These are phyloP conservation scores for Spinellus fusiger DNA, from an alignment of 192 early-diverging fungal species.

Conservation along the genomic window DNA sequence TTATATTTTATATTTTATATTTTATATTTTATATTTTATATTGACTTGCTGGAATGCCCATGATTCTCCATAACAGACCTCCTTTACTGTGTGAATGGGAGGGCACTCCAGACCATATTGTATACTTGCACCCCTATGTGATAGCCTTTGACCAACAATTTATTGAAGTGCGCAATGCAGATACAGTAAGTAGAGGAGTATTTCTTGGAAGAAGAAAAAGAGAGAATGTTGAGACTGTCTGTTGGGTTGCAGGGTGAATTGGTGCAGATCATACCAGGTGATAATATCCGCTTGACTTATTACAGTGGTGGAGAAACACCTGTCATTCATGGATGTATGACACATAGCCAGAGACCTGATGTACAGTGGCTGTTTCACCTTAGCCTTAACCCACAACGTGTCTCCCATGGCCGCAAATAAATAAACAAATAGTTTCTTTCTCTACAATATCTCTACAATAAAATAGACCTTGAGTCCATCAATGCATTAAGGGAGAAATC, in stretches of 20 bases:
- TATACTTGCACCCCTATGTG: conserved; percentile 75
- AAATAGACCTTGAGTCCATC: too few species aligned
- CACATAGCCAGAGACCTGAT: conserved; percentile 19
- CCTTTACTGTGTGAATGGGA: conserved; percentile 34
- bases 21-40: too few species aligned
- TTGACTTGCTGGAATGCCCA: too few species aligned
- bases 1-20: not conserved
- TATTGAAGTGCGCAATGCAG: conserved; percentile 83
- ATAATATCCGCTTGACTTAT: conserved; percentile 47
- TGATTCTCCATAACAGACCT: too few species aligned
- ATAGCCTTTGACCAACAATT: conserved; percentile 86
- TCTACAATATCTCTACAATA: too few species aligned
- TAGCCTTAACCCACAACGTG: not conserved
- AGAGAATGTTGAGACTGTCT: not conserved
- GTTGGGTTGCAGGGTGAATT: conserved; percentile 40
- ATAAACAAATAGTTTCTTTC: not conserved
- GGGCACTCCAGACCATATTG: conserved; percentile 30
- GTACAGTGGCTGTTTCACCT: conserved; percentile 17
- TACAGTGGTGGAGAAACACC: conserved; percentile 16
- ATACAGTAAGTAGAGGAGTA: conserved; percentile 58
- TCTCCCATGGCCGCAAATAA: not conserved
- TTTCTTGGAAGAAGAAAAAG: not conserved
- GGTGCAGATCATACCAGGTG: conserved; percentile 51
- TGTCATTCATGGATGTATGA: conserved; percentile 28
- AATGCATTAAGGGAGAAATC: not conserved